phyloP scores from a whole-genome alignment of 805 yeast genomes.

The Metschnikowia corniflorae region DNA sequence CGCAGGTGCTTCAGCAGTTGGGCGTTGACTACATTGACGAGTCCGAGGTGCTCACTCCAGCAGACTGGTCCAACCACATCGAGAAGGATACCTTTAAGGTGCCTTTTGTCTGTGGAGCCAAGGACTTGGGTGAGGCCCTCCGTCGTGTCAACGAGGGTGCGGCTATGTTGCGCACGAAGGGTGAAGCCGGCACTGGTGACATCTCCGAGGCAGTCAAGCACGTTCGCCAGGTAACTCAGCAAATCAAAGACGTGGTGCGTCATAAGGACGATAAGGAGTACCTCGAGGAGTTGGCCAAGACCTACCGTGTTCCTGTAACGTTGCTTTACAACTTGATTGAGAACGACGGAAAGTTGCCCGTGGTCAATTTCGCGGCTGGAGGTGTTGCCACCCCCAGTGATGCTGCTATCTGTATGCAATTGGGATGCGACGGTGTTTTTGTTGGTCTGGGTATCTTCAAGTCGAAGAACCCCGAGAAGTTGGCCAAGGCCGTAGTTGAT shows the following conservation, averaged over 20 bases:
- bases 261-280: slow-evolving; percentile 27
- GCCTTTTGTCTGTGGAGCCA: slow-evolving; percentile 84
- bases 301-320: slow-evolving; percentile 57
- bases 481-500: slow-evolving; percentile 76
- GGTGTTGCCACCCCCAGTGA: slow-evolving; percentile 88
- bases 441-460: slow-evolving; percentile 80
- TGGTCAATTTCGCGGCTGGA: slow-evolving; percentile 85
- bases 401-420: slow-evolving; percentile 79
- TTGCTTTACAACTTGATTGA: slow-evolving; percentile 48
- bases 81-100: slow-evolving; percentile 56
- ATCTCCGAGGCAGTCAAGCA: slow-evolving; percentile 79
- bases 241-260: slow-evolving; percentile 47
- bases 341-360: slow-evolving; percentile 63
- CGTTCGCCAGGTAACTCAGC: slow-evolving; percentile 55
- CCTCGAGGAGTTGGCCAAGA: slow-evolving; percentile 49
- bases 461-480: slow-evolving; percentile 65
- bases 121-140: slow-evolving; percentile 76
- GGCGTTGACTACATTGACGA: slow-evolving; percentile 81
- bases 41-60: slow-evolving; percentile 81
- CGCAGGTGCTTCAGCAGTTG: slow-evolving; percentile 68
- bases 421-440: slow-evolving; percentile 77
- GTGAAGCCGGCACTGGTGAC: slow-evolving; percentile 90
- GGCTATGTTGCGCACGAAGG: slow-evolving; percentile 83
- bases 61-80: slow-evolving; percentile 67
- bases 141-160: slow-evolving; percentile 80